phyloP scores from a whole-genome alignment of 208 protist species.

The Wallacemonas sp. region DNA sequence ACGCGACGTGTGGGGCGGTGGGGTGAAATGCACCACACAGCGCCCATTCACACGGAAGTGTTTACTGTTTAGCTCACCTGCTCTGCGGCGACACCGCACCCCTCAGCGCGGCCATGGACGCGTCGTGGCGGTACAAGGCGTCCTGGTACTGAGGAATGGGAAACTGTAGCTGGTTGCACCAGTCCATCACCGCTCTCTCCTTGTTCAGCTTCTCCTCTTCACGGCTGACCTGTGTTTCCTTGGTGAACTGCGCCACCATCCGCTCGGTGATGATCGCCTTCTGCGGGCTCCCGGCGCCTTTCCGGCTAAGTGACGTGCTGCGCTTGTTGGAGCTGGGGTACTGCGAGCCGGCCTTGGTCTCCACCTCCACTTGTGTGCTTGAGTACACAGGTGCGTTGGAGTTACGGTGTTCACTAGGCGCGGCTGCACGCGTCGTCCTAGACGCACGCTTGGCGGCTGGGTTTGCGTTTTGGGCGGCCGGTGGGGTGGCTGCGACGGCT shows the following conservation, averaged over 20 bases:
- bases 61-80: too few species aligned
- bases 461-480: not conserved
- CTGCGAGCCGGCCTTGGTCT: slow-evolving; percentile 1
- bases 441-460: too few species aligned
- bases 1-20: too few species aligned
- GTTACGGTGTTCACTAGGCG: not conserved
- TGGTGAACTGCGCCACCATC: slow-evolving; percentile 3
- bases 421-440: not conserved
- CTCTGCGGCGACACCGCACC: not conserved
- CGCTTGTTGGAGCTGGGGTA: not conserved
- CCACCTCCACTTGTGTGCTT: slow-evolving; percentile 1
- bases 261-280: slow-evolving; percentile 6
- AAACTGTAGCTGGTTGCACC: slow-evolving; percentile 6
- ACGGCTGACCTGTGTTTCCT: not conserved
- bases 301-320: not conserved
- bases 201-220: slow-evolving; percentile 5
- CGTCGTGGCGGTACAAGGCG: slow-evolving; percentile 17
- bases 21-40: too few species aligned
- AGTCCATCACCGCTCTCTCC: not conserved
- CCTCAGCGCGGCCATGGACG: slow-evolving; percentile 20
- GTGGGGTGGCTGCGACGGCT: too few species aligned
- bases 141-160: slow-evolving; percentile 8
- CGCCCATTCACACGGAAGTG: too few species aligned
- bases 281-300: too few species aligned
- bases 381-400: not conserved